A percentile compares a stretch with the other conserved stretches of the same genome.
These are phyloP conservation scores for Lepidium aucheri DNA, from an alignment of 345 rosid species.

Conservation along the genomic window DNA sequence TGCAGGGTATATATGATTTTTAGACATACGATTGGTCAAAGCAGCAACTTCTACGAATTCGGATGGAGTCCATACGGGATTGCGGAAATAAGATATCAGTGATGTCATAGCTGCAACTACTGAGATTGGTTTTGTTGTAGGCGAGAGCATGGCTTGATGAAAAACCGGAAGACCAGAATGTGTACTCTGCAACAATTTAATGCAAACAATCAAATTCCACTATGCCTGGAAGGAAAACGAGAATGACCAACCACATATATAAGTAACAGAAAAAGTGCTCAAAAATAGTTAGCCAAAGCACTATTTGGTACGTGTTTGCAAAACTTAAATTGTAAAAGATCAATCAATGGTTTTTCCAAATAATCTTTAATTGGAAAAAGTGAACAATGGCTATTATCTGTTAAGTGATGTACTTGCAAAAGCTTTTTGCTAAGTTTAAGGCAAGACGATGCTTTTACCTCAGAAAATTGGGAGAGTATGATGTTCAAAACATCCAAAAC, in stretches of 20 bases:
- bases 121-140: constrained; percentile 60
- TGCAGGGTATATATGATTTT: constrained; percentile 26
- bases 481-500: constrained; percentile 54
- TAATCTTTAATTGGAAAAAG: background rate
- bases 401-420: background rate
- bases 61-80: constrained; percentile 47
- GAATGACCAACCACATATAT: constrained; percentile 3
- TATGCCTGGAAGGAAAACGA: background rate
- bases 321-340: background rate
- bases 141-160: constrained; percentile 74
- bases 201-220: constrained; percentile 17
- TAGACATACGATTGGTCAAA: constrained; percentile 3
- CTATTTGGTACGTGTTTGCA: background rate
- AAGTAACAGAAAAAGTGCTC: background rate
- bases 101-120: constrained; percentile 72
- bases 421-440: background rate
- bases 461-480: constrained; percentile 53
- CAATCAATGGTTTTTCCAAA: background rate
- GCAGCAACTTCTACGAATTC: background rate
- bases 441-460: constrained; percentile 34
- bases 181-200: constrained; percentile 44
- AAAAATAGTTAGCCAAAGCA: background rate
- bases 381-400: background rate
- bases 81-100: constrained; percentile 56
- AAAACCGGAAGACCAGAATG: constrained; percentile 46